These are phyloP conservation scores for Anthoceros angustus DNA, from an alignment of 225 moss, liverwort and hornwort genomes.

Conservation along the genomic window DNA sequence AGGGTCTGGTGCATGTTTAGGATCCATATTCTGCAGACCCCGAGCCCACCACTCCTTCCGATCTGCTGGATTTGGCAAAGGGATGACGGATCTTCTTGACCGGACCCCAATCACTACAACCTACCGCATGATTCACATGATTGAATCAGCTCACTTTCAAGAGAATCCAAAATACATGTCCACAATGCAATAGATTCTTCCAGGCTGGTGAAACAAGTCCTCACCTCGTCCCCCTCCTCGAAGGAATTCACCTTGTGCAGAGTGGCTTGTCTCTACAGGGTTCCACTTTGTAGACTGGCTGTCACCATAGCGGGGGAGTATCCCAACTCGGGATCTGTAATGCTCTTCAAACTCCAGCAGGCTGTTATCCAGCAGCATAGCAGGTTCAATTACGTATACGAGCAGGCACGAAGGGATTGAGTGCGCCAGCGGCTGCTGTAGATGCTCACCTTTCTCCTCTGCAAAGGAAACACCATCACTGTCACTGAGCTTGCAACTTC, in stretches of 20 bases:
- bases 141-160: not conserved
- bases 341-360: not conserved
- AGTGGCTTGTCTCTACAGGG: not conserved
- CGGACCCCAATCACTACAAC: constrained; percentile 7
- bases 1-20: not conserved
- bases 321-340: constrained; percentile 2
- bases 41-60: constrained; percentile 7
- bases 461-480: not conserved
- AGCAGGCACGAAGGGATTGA: not conserved
- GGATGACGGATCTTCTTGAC: not conserved
- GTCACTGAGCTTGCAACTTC: not conserved
- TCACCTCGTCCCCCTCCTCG: constrained; percentile 9
- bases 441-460: not conserved
- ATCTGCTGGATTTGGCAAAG: not conserved
- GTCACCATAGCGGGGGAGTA: constrained; percentile 7
- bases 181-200: not conserved
- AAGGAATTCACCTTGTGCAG: constrained; percentile 4
- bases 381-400: no score
- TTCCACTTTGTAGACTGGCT: constrained; percentile 1
- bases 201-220: not conserved
- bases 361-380: not conserved
- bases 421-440: not conserved
- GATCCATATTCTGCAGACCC: constrained; percentile 8
- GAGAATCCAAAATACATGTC: not conserved
- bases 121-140: not conserved